A percentile compares a stretch with the other conserved stretches of the same genome.
These are phyloP conservation scores for Globisporangium lucens DNA, from an alignment of 352 stramenopile species.

Conservation along the genomic window DNA sequence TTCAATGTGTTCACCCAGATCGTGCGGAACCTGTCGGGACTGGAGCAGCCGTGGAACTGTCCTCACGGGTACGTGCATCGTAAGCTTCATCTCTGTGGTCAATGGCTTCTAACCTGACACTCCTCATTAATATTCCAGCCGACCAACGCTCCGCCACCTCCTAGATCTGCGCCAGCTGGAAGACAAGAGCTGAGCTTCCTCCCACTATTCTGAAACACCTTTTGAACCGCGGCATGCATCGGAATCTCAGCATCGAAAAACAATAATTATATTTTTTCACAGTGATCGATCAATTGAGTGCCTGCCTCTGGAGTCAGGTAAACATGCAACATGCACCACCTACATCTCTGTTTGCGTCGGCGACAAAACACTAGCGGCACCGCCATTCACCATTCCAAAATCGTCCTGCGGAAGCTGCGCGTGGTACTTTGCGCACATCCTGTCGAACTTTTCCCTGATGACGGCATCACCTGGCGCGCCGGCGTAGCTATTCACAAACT, in stretches of 20 bases:
- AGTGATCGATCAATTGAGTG: neutral
- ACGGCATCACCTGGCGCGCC: constrained; percentile 20
- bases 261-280: constrained; percentile 7
- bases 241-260: neutral
- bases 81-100: too few relatives aligned
- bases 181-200: constrained; percentile 14
- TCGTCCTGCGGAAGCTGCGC: constrained; percentile 28
- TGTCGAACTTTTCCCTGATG: constrained; percentile 36
- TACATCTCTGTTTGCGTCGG: constrained; percentile 5
- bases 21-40: constrained; percentile 83
- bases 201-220: neutral
- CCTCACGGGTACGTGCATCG: constrained; percentile 68
- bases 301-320: neutral
- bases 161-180: constrained; percentile 48
- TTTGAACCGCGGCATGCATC: neutral
- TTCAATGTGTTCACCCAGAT: constrained; percentile 30
- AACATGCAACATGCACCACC: neutral
- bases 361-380: neutral
- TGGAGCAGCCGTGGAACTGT: constrained; percentile 97
- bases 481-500: constrained; percentile 48
- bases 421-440: constrained; percentile 47
- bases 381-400: neutral
- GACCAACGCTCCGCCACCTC: constrained; percentile 80
- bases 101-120: neutral
- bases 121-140: constrained; percentile 22